Evolutionary conservation across 1,139 yeast genomes (phyloP).

Genomic region (Dujonia santamariae): DNA sequence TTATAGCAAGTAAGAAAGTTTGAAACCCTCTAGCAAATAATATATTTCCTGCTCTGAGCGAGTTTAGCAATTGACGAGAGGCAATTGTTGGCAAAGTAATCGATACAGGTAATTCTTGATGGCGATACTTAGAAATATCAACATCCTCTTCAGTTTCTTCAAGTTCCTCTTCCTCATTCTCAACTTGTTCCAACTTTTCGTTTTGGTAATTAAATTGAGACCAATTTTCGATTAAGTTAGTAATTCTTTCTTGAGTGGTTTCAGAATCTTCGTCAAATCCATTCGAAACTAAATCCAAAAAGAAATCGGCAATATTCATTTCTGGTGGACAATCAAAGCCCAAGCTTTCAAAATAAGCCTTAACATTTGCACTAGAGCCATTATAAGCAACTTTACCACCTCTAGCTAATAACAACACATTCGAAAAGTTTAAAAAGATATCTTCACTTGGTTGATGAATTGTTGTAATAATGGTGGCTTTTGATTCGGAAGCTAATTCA

Average conservation of each 20-base stretch:
- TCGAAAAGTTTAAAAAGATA: constrained; percentile 61
- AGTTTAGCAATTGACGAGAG: constrained; percentile 39
- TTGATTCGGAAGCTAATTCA: constrained; percentile 50
- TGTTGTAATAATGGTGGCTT: constrained; percentile 73
- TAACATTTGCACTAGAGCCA: constrained; percentile 42
- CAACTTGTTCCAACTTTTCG: constrained; percentile 2
- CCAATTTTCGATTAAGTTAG: constrained; percentile 41
- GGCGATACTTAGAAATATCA: constrained; percentile 19
- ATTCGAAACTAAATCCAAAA: constrained; percentile 66
- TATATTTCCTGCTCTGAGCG: constrained; percentile 60
- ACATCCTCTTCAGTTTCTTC: constrained; percentile 8
- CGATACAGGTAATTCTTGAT: constrained; percentile 20
- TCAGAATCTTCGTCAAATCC: constrained; percentile 30
- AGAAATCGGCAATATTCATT: constrained; percentile 70
- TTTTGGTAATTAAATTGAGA: constrained; percentile 4
- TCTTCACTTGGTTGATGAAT: constrained; percentile 83
- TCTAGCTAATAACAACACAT: constrained; percentile 62
- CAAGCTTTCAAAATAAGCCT: constrained; percentile 38
- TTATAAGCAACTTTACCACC: constrained; percentile 73
- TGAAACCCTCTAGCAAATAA: constrained; percentile 67
- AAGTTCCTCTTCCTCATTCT: not conserved
- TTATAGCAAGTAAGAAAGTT: constrained; percentile 59
- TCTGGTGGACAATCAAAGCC: constrained; percentile 57
- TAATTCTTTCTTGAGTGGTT: constrained; percentile 28
- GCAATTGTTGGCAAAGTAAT: constrained; percentile 29